Evolutionary conservation across 805 yeast species (phyloP).

Genomic region (Ogataea wickerhamii): DNA sequence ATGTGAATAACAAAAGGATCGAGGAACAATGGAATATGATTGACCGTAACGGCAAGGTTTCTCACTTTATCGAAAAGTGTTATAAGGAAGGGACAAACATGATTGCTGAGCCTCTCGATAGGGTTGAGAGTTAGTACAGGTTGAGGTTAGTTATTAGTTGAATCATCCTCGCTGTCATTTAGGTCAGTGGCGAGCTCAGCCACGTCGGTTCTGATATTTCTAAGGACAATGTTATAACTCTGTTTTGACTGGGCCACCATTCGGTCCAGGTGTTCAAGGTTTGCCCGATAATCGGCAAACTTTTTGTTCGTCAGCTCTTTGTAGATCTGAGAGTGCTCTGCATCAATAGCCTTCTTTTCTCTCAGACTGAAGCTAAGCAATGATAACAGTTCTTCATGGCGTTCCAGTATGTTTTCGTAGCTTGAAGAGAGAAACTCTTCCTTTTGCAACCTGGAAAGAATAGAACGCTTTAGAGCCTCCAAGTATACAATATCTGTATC

Average conservation of each 20-base stretch:
- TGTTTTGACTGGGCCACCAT: constrained; percentile 3
- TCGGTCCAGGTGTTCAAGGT: constrained; percentile 11
- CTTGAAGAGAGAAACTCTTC: constrained; percentile 29
- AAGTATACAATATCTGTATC: constrained; percentile 16
- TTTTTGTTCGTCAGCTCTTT: constrained; percentile 13
- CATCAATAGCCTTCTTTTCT: constrained; percentile 18
- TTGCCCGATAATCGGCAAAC: constrained; percentile 11
- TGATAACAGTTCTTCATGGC: constrained; percentile 28
- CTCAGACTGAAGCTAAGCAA: constrained; percentile 15
- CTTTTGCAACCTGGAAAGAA: constrained; percentile 31
- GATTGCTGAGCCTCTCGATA: constrained; percentile 3
- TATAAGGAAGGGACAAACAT: constrained; percentile 17
- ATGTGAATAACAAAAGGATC: constrained; percentile 23
- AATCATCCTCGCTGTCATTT: neutral
- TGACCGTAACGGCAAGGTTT: constrained; percentile 26
- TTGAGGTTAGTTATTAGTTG: neutral
- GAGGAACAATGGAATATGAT: constrained; percentile 28
- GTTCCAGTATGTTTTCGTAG: constrained; percentile 26
- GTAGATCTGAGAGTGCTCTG: constrained; percentile 16
- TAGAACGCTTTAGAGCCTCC: constrained; percentile 25
- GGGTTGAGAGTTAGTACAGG: neutral
- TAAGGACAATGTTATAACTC: constrained; percentile 11
- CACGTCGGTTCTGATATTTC: constrained; percentile 7
- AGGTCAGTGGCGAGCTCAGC: constrained; percentile 4
- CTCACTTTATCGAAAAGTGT: constrained; percentile 20